Evolutionary conservation across 495 filamentous ascomycete species (phyloP), one percentile per base, ranked within the genome.

Genomic region (Geoglossum glabrum): DNA sequence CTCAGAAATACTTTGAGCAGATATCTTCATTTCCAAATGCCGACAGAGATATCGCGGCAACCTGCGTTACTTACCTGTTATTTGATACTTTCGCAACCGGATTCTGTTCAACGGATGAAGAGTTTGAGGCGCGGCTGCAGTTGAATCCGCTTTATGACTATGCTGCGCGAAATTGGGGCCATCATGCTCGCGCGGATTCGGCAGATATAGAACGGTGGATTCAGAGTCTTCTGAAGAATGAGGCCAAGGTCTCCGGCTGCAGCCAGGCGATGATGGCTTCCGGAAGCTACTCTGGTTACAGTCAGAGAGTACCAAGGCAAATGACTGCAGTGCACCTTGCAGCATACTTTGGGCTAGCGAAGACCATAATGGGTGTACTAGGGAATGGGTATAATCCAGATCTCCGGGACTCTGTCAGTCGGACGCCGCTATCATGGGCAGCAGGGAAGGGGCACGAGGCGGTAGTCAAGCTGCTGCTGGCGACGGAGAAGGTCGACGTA

Each of bases 1-100:
- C 76, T 0, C 70, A 79, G 57, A 69, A 74, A 46, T 82, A 76
- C 61, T 73, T 80, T 51, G 64, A 73, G 27, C 62, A 62, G 21
- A 72, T 61, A 17, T 46, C 56, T 10, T 73, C 66, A 68, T 69
- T 72, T 56, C 64, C 71, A 6, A 57, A 66, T 57, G 70, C 69
- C 2, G 58, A 72, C 33, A 13, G 36, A 5, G 47, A 63, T 9
- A 70, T 78, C 17, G 61, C 73, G 15, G 59, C 19, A 25, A 64
- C 57, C 17, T 79, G 76, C 62, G 28, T 72, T 55, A 73, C 70
- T 0, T 77, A 76, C 56, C 67, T 78, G 8, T 72, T 62, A 2
- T 73, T 70, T 46, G 57, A 65, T 26, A 45, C 40, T 25, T 72
- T 76, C 56, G 49, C 61, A 15, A 19, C 63, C 63, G 23, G 23